These are phyloP conservation scores for Triticum dicoccoides DNA, from an alignment of 176 grass and related monocot species.

Conservation along the genomic window DNA sequence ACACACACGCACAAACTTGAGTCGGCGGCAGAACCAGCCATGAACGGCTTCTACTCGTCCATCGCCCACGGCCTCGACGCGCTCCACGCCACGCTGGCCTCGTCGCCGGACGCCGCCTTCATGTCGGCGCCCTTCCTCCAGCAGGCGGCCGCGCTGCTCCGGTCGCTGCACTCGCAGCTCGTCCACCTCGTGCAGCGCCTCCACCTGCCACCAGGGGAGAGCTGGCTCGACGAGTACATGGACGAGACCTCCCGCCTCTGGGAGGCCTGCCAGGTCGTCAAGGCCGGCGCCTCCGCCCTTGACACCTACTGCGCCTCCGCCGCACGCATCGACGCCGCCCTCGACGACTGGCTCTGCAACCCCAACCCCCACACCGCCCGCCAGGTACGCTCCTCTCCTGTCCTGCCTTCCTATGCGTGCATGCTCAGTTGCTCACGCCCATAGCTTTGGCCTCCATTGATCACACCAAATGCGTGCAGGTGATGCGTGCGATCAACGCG, in stretches of 20 bases:
- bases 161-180: conserved; percentile 55
- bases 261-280: conserved; percentile 62
- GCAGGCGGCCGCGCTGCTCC: conserved; percentile 33
- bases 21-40: neutral
- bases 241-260: conserved; percentile 72
- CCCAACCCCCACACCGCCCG: conserved; percentile 4
- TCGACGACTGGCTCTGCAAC: conserved; percentile 27
- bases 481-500: conserved; percentile 39
- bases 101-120: conserved; percentile 24
- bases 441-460: neutral
- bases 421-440: neutral
- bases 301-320: conserved; percentile 58
- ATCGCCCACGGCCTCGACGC: conserved; percentile 49
- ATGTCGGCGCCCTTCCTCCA: conserved; percentile 55
- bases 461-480: neutral
- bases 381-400: conserved; percentile 1
- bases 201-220: conserved; percentile 62
- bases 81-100: conserved; percentile 27
- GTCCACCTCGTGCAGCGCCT: conserved; percentile 52
- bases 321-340: conserved; percentile 7
- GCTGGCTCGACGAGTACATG: conserved; percentile 87
- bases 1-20: neutral
- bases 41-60: conserved; percentile 60
- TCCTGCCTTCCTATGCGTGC: neutral
- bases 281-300: conserved; percentile 41